Evolutionary conservation across 306 rosid genomes (phyloP).

Genomic region (Macrotyloma uniflorum): DNA sequence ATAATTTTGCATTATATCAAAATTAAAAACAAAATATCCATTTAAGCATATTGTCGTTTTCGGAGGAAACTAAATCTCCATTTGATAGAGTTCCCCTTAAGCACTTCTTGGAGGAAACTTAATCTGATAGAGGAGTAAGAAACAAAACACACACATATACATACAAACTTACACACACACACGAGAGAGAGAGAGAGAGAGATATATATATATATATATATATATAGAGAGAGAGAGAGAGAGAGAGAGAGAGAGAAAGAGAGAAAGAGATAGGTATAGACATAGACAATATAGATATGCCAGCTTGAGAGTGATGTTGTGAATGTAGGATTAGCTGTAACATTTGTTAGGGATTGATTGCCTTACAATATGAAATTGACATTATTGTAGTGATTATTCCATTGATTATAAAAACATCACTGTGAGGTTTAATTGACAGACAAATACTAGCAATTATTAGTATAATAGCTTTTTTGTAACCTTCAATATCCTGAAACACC

Average conservation of each 20-base stretch:
- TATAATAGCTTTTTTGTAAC: constrained; percentile 9
- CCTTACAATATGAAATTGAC: neutral
- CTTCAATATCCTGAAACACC: neutral
- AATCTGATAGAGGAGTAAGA: neutral
- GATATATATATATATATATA: neutral
- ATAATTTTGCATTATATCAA: neutral
- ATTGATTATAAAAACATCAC: neutral
- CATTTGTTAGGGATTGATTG: neutral
- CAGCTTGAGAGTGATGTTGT: neutral
- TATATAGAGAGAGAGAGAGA: too few relatives aligned
- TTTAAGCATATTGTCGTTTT: neutral
- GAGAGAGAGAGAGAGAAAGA: too few relatives aligned
- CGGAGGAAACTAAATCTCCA: too few relatives aligned
- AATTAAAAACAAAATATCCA: too few relatives aligned
- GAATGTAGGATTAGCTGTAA: neutral
- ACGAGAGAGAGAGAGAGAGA: too few relatives aligned
- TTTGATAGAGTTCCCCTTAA: too few relatives aligned
- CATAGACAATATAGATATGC: too few relatives aligned
- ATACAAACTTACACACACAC: too few relatives aligned
- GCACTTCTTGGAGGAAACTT: neutral
- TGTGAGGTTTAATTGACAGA: neutral
- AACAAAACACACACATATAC: neutral
- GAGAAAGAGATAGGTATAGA: too few relatives aligned
- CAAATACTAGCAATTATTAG: neutral
- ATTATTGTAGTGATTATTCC: neutral